Conservation (phyloP, 306 rosid genomes). For the Vigna trinervia region DNA sequence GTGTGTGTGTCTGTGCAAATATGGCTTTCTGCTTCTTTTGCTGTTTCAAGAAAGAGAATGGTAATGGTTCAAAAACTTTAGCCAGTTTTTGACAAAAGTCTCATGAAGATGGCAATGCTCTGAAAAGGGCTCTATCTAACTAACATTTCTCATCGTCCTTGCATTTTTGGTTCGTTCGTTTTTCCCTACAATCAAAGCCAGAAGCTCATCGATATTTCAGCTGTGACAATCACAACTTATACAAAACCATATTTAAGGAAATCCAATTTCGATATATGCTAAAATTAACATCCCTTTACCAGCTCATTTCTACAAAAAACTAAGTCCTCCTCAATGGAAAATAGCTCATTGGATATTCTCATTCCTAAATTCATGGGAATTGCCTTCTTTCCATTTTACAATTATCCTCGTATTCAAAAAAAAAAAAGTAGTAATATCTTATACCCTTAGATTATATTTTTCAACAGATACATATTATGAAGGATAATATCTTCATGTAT, state of each 20-base stretch:
- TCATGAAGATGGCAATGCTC: constrained; percentile 48
- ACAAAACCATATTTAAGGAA: constrained; percentile 8
- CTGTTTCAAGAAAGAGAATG: constrained; percentile 41
- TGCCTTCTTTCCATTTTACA: not conserved
- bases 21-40: constrained; percentile 20
- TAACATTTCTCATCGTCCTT: constrained; percentile 52
- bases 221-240: constrained; percentile 42
- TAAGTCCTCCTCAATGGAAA: constrained; percentile 31
- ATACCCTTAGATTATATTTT: not conserved
- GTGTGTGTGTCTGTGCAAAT: not conserved
- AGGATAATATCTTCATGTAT: too few relatives aligned
- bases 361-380: constrained; percentile 36
- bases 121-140: constrained; percentile 49
- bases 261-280: constrained; percentile 26
- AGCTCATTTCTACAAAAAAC: constrained; percentile 33
- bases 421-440: not conserved
- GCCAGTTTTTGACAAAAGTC: constrained; percentile 59
- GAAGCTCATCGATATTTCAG: constrained; percentile 60
- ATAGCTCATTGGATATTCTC: constrained; percentile 26
- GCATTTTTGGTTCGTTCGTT: constrained; percentile 39
- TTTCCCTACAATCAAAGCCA: constrained; percentile 54
- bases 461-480: not conserved
- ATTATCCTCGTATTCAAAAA: not conserved
- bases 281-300: constrained; percentile 35
- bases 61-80: constrained; percentile 51